Evolutionary conservation across 306 rosid genomes (phyloP).

Genomic region (Rosa multiflora): DNA sequence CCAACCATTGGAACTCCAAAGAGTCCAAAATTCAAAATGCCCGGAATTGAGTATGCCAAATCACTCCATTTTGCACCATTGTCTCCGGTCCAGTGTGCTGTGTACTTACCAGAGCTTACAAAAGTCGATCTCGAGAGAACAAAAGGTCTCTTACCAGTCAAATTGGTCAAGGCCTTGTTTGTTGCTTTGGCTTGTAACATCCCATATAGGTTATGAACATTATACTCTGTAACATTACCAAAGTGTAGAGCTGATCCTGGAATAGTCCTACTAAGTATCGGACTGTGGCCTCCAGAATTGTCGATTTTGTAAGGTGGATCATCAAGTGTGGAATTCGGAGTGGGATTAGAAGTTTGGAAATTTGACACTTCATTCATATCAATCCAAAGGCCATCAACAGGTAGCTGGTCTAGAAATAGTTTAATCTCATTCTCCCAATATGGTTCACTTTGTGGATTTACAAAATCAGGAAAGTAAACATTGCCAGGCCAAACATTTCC

Average conservation of each 20-base stretch:
- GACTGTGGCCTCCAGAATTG: conserved; percentile 30
- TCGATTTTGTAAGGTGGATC: conserved; percentile 79
- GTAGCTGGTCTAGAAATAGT: conserved; percentile 49
- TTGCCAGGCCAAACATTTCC: conserved; percentile 95
- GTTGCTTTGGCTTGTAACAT: conserved; percentile 67
- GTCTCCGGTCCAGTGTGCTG: conserved; percentile 97
- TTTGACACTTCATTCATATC: conserved; percentile 91
- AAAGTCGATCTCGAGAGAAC: conserved; percentile 79
- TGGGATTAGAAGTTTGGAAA: conserved; percentile 54
- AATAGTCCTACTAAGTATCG: conserved; percentile 48
- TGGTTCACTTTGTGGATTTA: conserved; percentile 46
- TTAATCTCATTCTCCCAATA: conserved; percentile 73
- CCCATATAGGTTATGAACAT: conserved; percentile 76
- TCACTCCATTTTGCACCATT: conserved; percentile 83
- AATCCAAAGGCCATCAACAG: conserved; percentile 84
- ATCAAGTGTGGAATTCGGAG: conserved; percentile 59
- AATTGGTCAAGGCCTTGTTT: conserved; percentile 45
- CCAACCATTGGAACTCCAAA: conserved; percentile 96
- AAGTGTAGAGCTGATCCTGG: conserved; percentile 69
- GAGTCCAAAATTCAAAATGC: conserved; percentile 71
- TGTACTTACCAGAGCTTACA: conserved; percentile 79
- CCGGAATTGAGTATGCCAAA: conserved; percentile 69
- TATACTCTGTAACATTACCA: conserved; percentile 64
- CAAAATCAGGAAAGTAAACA: conserved; percentile 78
- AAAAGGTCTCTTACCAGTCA: conserved; percentile 83